phyloP scores from a whole-genome alignment of 805 yeast genomes.

The Saccharomycopsis sp. region DNA sequence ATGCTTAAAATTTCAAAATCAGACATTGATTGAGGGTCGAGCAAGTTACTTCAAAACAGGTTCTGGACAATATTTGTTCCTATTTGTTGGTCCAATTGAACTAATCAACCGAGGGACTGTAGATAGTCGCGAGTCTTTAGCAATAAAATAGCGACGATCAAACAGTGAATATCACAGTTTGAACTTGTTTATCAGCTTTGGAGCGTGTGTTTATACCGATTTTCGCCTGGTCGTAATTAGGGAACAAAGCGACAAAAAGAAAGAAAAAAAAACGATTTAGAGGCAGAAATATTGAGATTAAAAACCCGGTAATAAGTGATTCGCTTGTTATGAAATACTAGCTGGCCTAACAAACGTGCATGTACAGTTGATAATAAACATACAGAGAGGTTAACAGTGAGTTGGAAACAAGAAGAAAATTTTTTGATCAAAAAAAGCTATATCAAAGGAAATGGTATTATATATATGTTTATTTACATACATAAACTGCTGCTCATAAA shows the following conservation, averaged over 20 bases:
- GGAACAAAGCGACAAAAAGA: neutral
- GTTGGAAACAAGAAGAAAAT: neutral
- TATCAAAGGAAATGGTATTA: neutral
- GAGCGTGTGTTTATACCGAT: too few species aligned
- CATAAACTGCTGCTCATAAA: neutral
- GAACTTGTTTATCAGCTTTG: too few species aligned
- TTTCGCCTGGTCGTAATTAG: too few species aligned
- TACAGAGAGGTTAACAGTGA: neutral
- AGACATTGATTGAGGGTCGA: neutral
- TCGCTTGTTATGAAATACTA: too few species aligned
- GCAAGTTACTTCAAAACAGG: neutral
- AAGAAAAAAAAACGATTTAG: neutral
- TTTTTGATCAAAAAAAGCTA: neutral
- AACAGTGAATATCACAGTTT: too few species aligned
- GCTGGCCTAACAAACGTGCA: neutral
- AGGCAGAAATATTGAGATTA: neutral
- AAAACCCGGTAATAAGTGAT: neutral
- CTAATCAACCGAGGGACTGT: too few species aligned
- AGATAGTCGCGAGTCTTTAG: too few species aligned
- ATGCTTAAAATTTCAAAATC: slow-evolving; percentile 1
- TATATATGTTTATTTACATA: neutral
- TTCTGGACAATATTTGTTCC: too few species aligned
- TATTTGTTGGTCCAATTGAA: too few species aligned
- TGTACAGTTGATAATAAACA: neutral
- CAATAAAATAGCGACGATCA: too few species aligned